Conservation (phyloP, 805 yeast species). For the Metschnikowia sp. region DNA sequence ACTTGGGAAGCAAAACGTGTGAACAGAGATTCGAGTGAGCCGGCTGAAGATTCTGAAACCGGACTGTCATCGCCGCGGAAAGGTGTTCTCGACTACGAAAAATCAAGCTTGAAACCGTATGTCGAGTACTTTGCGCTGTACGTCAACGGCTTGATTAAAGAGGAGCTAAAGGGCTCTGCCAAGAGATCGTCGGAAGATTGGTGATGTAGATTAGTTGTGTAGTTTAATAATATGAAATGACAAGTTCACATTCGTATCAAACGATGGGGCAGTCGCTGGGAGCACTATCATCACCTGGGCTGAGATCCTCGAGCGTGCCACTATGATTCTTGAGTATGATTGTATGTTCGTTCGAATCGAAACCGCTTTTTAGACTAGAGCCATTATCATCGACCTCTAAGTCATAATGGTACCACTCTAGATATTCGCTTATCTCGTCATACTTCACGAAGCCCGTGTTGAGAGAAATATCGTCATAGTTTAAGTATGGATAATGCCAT, state of each 20-base stretch:
- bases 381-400: conserved; percentile 16
- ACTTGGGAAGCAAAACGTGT: conserved; percentile 38
- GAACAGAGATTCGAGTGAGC: conserved; percentile 26
- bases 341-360: conserved; percentile 22
- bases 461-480: conserved; percentile 46
- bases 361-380: conserved; percentile 8
- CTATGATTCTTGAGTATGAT: conserved; percentile 37
- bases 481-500: conserved; percentile 59
- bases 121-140: conserved; percentile 62
- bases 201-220: not conserved
- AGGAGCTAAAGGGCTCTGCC: conserved; percentile 42
- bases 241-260: not conserved
- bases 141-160: conserved; percentile 54
- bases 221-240: too few relatives aligned
- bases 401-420: conserved; percentile 68
- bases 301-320: conserved; percentile 29
- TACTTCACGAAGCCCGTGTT: conserved; percentile 56
- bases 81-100: conserved; percentile 48
- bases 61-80: conserved; percentile 12
- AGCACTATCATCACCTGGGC: conserved; percentile 5
- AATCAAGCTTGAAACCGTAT: conserved; percentile 69
- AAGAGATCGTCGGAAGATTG: conserved; percentile 25
- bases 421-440: conserved; percentile 48
- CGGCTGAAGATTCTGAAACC: conserved; percentile 21
- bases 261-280: conserved; percentile 4